Evolutionary conservation across 495 filamentous ascomycete species (phyloP).

Genomic region (Neurospora sp.): DNA sequence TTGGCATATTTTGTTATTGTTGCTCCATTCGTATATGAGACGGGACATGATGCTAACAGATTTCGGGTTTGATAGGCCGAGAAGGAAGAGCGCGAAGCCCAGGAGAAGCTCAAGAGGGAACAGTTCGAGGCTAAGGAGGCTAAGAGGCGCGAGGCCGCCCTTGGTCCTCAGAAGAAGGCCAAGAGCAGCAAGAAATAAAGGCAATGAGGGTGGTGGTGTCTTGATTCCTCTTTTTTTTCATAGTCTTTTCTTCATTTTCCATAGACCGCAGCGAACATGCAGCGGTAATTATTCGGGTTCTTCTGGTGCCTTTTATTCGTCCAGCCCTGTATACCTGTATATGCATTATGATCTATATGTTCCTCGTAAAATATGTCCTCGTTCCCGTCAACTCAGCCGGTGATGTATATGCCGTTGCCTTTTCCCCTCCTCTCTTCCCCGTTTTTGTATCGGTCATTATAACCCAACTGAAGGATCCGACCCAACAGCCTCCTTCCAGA

Average conservation of each 20-base stretch:
- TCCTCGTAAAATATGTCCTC: slow-evolving; percentile 1
- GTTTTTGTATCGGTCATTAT: background rate
- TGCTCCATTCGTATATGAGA: background rate
- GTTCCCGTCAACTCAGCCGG: background rate
- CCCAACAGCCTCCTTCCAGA: slow-evolving; percentile 63
- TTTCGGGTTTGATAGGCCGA: slow-evolving; percentile 37
- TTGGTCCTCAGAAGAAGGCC: slow-evolving; percentile 22
- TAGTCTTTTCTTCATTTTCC: slow-evolving; percentile 5
- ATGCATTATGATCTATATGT: slow-evolving; percentile 2
- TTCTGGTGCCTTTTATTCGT: background rate
- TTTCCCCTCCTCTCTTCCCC: background rate
- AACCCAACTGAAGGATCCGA: slow-evolving; percentile 34
- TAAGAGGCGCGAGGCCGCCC: slow-evolving; percentile 56
- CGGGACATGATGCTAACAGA: background rate
- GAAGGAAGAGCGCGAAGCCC: slow-evolving; percentile 61
- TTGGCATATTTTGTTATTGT: background rate
- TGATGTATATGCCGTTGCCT: background rate
- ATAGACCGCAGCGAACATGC: background rate
- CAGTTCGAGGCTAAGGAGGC: slow-evolving; percentile 44
- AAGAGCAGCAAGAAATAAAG: slow-evolving; percentile 27
- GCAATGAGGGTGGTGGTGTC: background rate
- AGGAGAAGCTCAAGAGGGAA: slow-evolving; percentile 39
- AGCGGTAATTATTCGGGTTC: background rate
- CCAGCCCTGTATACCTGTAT: background rate
- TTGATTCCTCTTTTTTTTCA: background rate